A percentile compares a stretch with the other conserved stretches of the same genome.
These are phyloP conservation scores for Chlamydomonas urium DNA, from an alignment of 139 green algal genomes.

Conservation along the genomic window DNA sequence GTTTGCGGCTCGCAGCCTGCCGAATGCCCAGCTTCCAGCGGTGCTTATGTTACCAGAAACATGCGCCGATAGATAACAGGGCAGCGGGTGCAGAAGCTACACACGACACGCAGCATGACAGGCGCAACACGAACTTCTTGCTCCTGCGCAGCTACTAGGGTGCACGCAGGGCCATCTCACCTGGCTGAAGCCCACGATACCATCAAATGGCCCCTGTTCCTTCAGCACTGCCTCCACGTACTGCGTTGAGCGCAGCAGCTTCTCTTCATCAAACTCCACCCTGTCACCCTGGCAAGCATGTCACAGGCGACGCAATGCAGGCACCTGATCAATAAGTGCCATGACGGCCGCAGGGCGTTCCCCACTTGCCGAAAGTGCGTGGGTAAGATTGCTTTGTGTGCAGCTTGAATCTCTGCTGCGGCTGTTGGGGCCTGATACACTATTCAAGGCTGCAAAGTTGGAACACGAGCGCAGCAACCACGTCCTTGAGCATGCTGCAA, in stretches of 20 bases:
- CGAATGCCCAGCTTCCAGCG: no score
- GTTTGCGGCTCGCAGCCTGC: no score
- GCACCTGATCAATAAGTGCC: background rate
- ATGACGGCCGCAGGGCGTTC: background rate
- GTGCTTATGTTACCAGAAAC: background rate
- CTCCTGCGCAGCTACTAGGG: background rate
- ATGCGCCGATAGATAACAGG: no score
- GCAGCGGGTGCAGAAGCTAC: background rate
- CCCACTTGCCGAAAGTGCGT: no score
- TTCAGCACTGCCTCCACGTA: slow-evolving; percentile 11
- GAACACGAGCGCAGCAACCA: background rate
- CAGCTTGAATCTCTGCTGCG: background rate
- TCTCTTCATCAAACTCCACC: slow-evolving; percentile 39
- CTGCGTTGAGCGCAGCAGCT: slow-evolving; percentile 25
- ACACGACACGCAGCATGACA: background rate
- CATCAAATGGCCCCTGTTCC: slow-evolving; percentile 52
- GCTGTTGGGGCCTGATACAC: background rate
- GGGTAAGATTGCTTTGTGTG: no score
- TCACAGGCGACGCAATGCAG: background rate
- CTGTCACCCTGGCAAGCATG: slow-evolving; percentile 24
- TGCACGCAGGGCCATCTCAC: slow-evolving; percentile 12
- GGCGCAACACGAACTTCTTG: background rate
- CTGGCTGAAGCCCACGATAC: slow-evolving; percentile 54
- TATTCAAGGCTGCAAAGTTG: background rate
- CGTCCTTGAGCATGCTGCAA: background rate